A percentile compares a stretch with the other conserved stretches of the same genome.
Evolutionary conservation across 2,329 filamentous ascomycete species (phyloP).

Genomic region (Colletotrichum sp.): DNA sequence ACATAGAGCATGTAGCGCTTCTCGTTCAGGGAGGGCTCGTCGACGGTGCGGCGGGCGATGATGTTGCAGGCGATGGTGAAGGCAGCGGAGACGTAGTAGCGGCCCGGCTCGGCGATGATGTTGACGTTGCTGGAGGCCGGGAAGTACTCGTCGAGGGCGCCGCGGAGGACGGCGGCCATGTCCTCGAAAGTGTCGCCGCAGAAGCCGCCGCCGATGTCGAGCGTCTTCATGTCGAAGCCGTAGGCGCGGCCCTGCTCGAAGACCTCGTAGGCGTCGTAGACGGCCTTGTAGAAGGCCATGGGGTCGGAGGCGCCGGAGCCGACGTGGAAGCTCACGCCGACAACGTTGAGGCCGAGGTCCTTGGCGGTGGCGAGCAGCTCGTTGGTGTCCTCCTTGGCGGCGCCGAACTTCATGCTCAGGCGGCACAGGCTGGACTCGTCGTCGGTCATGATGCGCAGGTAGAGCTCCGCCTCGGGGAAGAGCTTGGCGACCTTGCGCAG

Average conservation of each 20-base stretch:
- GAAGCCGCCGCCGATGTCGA: conserved; percentile 96
- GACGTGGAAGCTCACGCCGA: conserved; percentile 97
- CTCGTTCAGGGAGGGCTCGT: conserved; percentile 69
- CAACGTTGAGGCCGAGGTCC: conserved; percentile 84
- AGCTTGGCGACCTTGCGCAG: conserved; percentile 96
- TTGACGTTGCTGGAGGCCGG: conserved; percentile 73
- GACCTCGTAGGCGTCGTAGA: conserved; percentile 84
- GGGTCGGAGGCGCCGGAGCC: conserved; percentile 96
- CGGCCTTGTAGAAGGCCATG: conserved; percentile 87
- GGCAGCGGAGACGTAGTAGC: conserved; percentile 92
- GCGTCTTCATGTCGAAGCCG: conserved; percentile 82
- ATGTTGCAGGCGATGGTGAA: conserved; percentile 96
- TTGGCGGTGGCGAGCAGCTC: conserved; percentile 81
- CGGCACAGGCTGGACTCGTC: conserved; percentile 94
- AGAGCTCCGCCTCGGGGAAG: conserved; percentile 88
- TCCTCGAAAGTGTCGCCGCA: conserved; percentile 87
- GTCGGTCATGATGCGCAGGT: conserved; percentile 93
- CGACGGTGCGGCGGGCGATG: conserved; percentile 90
- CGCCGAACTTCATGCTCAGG: conserved; percentile 96
- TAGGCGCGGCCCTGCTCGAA: conserved; percentile 83
- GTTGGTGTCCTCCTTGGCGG: conserved; percentile 81
- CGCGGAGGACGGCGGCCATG: conserved; percentile 82
- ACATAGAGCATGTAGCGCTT: conserved; percentile 95
- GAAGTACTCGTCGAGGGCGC: conserved; percentile 87
- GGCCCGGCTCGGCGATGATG: conserved; percentile 94